Base-by-base conservation (phyloP, 177 flowering plant species). In the Vitis hybrid region DNA sequence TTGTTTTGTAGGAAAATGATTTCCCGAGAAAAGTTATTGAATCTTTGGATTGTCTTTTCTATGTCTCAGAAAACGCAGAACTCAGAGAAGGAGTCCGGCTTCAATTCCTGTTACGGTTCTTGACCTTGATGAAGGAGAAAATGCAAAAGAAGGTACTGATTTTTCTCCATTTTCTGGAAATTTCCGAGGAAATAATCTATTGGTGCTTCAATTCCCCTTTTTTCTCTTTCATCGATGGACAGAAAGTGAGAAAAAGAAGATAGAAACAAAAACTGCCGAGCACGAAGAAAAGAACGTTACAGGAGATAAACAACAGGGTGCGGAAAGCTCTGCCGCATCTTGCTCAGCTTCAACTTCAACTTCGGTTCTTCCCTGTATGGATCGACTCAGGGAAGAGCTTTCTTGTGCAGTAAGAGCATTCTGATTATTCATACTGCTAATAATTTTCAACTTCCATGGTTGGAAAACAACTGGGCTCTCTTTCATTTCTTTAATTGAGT, bases 301-400 rank as follows among this genome's bases (percentile, higher is more conserved):
- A 64, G 83, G 22, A 65, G 72, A 62, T 16, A 71, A 74, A 73
- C n/a, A 74, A 73, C n/a, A 31, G 22, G 11, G 58, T 51, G 64
- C 49, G 12, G 58, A 74, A 72, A 75, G 26, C 1, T 55, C 78
- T 50, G 64, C 51, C 21, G 73, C 4, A 72, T 75, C 88, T 77
- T 75, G 70, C 64, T 70, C 83, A 2, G 71, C 26, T 68, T 66
- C 84, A 1, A 71, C 69, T 18, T 70, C 83, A 2, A 72, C 21
- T 68, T 66, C 84, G 1, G 72, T 67, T 18, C 83, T 89, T 75
- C 90, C 88, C 1, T 90, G 93, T 66, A 80, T 95, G 76, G 97
- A 91, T 75, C 74, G 78, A 57, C 87, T 95, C 3, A 82, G 87
- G 68, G 98, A 95, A 68, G 99, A 95, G 78, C 92, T 95, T 55